A percentile compares a stretch with the other conserved stretches of the same genome.
Evolutionary conservation across 768 basidiomycete genomes (phyloP).

Genomic region (Peribolospora kevripleyi): DNA sequence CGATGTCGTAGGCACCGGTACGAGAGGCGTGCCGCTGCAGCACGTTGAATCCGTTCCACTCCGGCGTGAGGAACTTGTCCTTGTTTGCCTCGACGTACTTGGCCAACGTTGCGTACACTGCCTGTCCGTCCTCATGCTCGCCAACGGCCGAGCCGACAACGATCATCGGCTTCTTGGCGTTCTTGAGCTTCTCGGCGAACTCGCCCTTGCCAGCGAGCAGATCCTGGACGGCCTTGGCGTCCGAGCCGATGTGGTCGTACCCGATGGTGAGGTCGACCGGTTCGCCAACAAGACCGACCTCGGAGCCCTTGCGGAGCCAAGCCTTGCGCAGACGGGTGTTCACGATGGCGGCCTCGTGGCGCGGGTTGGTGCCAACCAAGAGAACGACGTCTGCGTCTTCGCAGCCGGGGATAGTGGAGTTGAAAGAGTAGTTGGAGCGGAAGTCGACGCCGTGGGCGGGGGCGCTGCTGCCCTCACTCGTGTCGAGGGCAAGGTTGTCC

Average conservation of each 20-base stretch:
- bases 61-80: conserved; percentile 46
- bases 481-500: conserved; percentile 71
- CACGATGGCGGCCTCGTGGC: conserved; percentile 88
- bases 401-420: conserved; percentile 66
- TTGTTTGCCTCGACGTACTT: conserved; percentile 61
- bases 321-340: conserved; percentile 91
- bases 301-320: conserved; percentile 66
- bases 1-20: conserved; percentile 79
- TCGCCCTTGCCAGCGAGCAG: conserved; percentile 49
- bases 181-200: conserved; percentile 67
- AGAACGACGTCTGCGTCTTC: conserved; percentile 81
- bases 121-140: conserved; percentile 64
- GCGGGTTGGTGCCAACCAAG: conserved; percentile 82
- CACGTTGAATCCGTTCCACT: conserved; percentile 88
- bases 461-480: conserved; percentile 33
- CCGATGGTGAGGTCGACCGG: conserved; percentile 75
- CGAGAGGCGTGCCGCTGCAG: conserved; percentile 79
- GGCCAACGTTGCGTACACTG: conserved; percentile 47
- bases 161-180: conserved; percentile 73
- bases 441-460: conserved; percentile 67
- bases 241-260: conserved; percentile 67
- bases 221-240: conserved; percentile 45
- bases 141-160: conserved; percentile 68
- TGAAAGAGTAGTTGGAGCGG: conserved; percentile 91
- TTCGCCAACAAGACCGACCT: conserved; percentile 75